These are phyloP conservation scores for Prorocentrum cordatum DNA, from an alignment of 169 alveolate genomes.

Conservation along the genomic window DNA sequence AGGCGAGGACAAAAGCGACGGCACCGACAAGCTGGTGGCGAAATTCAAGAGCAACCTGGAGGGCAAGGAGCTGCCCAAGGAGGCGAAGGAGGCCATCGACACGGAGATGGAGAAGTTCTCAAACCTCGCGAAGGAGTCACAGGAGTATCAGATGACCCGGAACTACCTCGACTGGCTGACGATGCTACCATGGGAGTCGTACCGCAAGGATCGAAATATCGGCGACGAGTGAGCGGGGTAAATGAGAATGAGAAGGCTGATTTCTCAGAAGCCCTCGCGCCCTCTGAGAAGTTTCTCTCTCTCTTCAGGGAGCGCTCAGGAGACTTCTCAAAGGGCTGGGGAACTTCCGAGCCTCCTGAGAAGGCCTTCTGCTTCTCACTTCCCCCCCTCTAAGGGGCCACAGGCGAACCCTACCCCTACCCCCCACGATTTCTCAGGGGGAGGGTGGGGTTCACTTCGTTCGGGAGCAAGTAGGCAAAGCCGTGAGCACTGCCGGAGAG, in stretches of 20 bases:
- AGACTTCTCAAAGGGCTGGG: background rate
- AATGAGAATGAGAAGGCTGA: too few species aligned
- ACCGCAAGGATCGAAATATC: constrained; percentile 69
- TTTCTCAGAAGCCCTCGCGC: background rate
- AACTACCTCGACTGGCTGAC: constrained; percentile 65
- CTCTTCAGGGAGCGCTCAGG: background rate
- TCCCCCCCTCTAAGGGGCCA: background rate
- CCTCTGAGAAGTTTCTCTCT: background rate
- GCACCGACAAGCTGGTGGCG: constrained; percentile 29
- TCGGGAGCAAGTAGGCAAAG: too few species aligned
- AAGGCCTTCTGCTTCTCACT: background rate
- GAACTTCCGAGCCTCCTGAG: background rate
- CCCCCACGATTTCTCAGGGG: too few species aligned
- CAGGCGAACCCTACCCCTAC: too few species aligned
- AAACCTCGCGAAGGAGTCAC: constrained; percentile 57
- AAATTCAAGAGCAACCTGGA: constrained; percentile 52
- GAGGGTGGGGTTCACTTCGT: too few species aligned
- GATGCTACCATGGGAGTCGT: constrained; percentile 32
- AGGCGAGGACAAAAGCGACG: background rate
- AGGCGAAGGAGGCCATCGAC: constrained; percentile 23
- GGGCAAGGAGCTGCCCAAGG: constrained; percentile 46
- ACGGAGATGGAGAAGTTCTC: constrained; percentile 50
- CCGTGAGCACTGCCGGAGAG: too few species aligned
- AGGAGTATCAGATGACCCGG: constrained; percentile 67
- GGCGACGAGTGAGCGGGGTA: too few species aligned